Conservation (phyloP, 2,329 filamentous ascomycete species). For the Paecilomyces sp. region DNA sequence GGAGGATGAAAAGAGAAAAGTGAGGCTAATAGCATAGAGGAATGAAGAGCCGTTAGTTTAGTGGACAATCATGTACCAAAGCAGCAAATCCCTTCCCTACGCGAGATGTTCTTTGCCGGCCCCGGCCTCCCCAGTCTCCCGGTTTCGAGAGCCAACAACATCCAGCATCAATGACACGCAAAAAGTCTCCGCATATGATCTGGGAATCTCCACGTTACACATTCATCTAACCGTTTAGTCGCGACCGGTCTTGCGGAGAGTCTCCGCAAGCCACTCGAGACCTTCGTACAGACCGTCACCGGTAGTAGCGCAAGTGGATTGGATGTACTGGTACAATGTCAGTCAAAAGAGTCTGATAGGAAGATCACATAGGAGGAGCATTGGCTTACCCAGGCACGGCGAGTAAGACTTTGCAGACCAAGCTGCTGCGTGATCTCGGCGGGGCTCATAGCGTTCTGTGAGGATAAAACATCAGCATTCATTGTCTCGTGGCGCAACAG, state of each 20-base stretch:
- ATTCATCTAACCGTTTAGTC: slow-evolving; percentile 33
- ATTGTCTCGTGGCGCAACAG: slow-evolving; percentile 6
- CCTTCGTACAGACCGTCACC: slow-evolving; percentile 99
- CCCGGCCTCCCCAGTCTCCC: slow-evolving; percentile 21
- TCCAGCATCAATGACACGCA: slow-evolving; percentile 12
- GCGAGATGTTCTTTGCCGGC: slow-evolving; percentile 18
- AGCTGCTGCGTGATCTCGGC: slow-evolving; percentile 99
- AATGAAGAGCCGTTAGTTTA: slow-evolving; percentile 25
- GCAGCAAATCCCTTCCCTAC: slow-evolving; percentile 23
- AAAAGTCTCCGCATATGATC: slow-evolving; percentile 14
- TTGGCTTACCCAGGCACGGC: slow-evolving; percentile 90
- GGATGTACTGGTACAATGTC: slow-evolving; percentile 67
- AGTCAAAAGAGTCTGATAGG: slow-evolving; percentile 14
- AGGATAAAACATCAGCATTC: slow-evolving; percentile 22
- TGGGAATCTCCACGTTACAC: slow-evolving; percentile 25
- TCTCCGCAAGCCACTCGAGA: slow-evolving; percentile 86
- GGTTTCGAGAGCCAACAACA: slow-evolving; percentile 3
- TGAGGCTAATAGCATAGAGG: slow-evolving; percentile 35
- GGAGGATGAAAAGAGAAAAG: slow-evolving; percentile 25
- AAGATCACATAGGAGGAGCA: background rate
- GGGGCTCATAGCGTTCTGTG: slow-evolving; percentile 97
- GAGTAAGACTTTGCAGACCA: slow-evolving; percentile 96
- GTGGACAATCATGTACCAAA: slow-evolving; percentile 27
- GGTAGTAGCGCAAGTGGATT: slow-evolving; percentile 98
- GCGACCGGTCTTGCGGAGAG: slow-evolving; percentile 63